phyloP scores from a whole-genome alignment of 768 basidiomycete genomes.

The Rhodotorula diobovata region DNA sequence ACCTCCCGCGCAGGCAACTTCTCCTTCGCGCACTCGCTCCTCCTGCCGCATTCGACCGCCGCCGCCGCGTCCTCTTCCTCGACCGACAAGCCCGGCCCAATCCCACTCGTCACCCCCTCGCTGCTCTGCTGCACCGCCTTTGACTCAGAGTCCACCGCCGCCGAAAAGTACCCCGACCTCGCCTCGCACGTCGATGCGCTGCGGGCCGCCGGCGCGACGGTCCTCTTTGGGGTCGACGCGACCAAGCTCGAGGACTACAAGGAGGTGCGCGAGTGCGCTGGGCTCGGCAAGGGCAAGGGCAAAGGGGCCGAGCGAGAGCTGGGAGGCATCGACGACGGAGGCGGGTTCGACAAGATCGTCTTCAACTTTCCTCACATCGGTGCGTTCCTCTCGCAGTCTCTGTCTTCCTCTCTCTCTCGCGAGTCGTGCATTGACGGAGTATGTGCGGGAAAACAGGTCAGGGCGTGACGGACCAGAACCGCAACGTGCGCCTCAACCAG shows the following conservation, averaged over 20 bases:
- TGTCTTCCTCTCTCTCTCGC: neutral
- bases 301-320: slow-evolving; percentile 15
- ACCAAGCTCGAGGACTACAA: slow-evolving; percentile 62
- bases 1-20: slow-evolving; percentile 59
- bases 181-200: slow-evolving; percentile 58
- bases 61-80: slow-evolving; percentile 47
- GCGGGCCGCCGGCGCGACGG: slow-evolving; percentile 59
- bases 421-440: neutral
- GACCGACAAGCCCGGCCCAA: slow-evolving; percentile 54
- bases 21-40: slow-evolving; percentile 75
- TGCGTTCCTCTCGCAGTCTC: slow-evolving; percentile 49
- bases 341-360: slow-evolving; percentile 68
- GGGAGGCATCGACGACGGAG: slow-evolving; percentile 4
- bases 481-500: slow-evolving; percentile 88
- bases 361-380: slow-evolving; percentile 98
- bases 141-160: slow-evolving; percentile 71
- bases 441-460: no score
- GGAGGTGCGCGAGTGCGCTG: slow-evolving; percentile 55
- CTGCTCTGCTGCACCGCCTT: slow-evolving; percentile 77
- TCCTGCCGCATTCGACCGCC: slow-evolving; percentile 45
- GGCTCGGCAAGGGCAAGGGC: slow-evolving; percentile 11
- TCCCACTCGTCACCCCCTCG: slow-evolving; percentile 45
- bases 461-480: slow-evolving; percentile 86
- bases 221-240: slow-evolving; percentile 82
- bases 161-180: slow-evolving; percentile 71